These are phyloP conservation scores for Parietichytrium sp. DNA, from an alignment of 108 stramenopile genomes.

Conservation along the genomic window DNA sequence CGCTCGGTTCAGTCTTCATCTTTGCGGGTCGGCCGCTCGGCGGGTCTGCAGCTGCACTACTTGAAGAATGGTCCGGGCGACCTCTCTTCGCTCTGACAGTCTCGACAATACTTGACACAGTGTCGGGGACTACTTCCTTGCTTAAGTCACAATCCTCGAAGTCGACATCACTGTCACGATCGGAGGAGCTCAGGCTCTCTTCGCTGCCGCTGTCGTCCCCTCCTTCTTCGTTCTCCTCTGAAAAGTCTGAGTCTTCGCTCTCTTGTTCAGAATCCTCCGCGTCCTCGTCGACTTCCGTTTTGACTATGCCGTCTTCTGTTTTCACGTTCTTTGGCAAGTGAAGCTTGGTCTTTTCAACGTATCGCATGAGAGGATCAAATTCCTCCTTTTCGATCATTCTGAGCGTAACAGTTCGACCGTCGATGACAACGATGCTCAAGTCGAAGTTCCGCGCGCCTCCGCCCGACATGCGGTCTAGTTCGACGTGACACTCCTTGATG, in stretches of 20 bases:
- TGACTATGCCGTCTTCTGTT: background rate
- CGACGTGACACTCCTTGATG: background rate
- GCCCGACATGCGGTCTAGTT: background rate
- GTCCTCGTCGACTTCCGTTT: background rate
- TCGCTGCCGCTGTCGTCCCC: slow-evolving; percentile 30
- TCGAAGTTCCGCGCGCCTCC: slow-evolving; percentile 8
- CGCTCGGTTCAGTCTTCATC: too few species aligned
- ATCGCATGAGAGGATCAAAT: background rate
- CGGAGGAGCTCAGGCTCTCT: background rate
- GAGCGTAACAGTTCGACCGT: background rate
- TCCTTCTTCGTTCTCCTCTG: background rate
- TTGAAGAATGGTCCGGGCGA: too few species aligned
- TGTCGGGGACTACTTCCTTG: background rate
- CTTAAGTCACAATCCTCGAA: background rate
- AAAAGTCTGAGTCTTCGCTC: background rate
- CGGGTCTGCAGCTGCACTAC: too few species aligned
- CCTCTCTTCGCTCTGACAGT: too few species aligned
- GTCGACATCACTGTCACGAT: slow-evolving; percentile 17
- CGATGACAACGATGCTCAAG: slow-evolving; percentile 37
- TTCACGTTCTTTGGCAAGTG: background rate
- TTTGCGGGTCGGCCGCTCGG: too few species aligned
- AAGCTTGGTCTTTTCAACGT: background rate
- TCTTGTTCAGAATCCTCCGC: background rate
- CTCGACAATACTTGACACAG: too few species aligned
- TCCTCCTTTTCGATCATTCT: background rate